Percentiles rank a stretch among this genome's conserved stretches.
These are phyloP conservation scores for Hibiscus mutabilis DNA, from an alignment of 345 rosid genomes.

Conservation along the genomic window DNA sequence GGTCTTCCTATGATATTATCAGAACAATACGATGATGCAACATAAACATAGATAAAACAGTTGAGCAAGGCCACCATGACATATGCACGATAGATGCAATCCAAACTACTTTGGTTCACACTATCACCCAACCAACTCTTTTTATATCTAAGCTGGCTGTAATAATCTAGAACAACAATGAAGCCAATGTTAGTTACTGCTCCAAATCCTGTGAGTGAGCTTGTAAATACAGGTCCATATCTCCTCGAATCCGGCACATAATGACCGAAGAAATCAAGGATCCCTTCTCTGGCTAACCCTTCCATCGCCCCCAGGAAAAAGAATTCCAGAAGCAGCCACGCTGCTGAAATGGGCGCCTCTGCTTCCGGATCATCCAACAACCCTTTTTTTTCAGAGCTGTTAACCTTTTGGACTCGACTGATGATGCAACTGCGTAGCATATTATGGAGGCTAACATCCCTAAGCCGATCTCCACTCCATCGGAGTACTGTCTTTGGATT, in stretches of 20 bases:
- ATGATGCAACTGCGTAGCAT: conserved; percentile 2
- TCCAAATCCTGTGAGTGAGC: not conserved
- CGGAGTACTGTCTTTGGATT: not conserved
- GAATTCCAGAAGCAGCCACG: not conserved
- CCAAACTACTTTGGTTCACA: not conserved
- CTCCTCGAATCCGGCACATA: not conserved
- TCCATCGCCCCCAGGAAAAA: not conserved
- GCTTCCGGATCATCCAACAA: not conserved
- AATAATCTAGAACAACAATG: not conserved
- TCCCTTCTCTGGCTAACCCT: not conserved
- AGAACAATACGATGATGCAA: not conserved
- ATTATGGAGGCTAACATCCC: not conserved
- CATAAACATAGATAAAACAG: conserved; percentile 4
- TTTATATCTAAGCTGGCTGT: not conserved
- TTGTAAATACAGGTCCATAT: not conserved
- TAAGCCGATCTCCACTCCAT: not conserved
- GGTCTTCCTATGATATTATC: conserved; percentile 1
- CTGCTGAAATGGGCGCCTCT: not conserved
- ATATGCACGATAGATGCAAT: not conserved
- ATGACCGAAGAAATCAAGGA: not conserved
- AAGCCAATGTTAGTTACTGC: not conserved
- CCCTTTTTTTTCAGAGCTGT: too few relatives aligned
- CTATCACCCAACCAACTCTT: not conserved
- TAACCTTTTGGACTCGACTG: not conserved
- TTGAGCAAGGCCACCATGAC: not conserved